phyloP scores from a whole-genome alignment of 2,329 filamentous ascomycete species.

The Phoma herbarum region DNA sequence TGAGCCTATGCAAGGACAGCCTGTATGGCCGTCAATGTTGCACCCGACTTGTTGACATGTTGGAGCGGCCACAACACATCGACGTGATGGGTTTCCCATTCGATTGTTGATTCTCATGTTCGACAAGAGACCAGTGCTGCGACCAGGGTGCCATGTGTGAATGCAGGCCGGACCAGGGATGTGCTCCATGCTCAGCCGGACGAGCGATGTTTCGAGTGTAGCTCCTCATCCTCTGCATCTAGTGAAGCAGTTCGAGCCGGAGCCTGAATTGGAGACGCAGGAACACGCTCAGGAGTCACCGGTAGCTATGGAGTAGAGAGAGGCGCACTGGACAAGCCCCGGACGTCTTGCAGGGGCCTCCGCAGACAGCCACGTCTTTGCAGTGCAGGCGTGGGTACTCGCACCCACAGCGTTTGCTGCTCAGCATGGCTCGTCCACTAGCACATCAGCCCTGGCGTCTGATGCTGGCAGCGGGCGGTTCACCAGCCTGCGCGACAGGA shows the following conservation, averaged over 20 bases:
- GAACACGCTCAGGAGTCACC: slow-evolving; percentile 2
- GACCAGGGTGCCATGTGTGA: slow-evolving; percentile 51
- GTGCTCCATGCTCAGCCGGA: slow-evolving; percentile 24
- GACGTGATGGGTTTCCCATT: slow-evolving; percentile 24
- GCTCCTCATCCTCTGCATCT: slow-evolving; percentile 13
- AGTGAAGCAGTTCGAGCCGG: slow-evolving; percentile 20
- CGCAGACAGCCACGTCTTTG: neutral
- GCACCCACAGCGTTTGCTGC: slow-evolving; percentile 13
- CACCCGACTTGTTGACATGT: slow-evolving; percentile 40
- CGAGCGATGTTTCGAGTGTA: slow-evolving; percentile 23
- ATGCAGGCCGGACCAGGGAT: slow-evolving; percentile 33
- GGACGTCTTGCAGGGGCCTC: neutral
- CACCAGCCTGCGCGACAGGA: slow-evolving; percentile 32
- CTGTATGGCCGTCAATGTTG: slow-evolving; percentile 36
- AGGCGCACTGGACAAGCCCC: neutral
- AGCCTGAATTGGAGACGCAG: slow-evolving; percentile 22
- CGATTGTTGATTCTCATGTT: slow-evolving; percentile 22
- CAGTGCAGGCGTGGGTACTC: neutral
- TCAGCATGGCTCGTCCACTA: slow-evolving; percentile 12
- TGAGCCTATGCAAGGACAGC: slow-evolving; percentile 40
- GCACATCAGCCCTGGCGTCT: slow-evolving; percentile 36
- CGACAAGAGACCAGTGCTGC: slow-evolving; percentile 28
- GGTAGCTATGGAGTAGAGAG: neutral
- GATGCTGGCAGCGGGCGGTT: slow-evolving; percentile 18
- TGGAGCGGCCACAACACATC: slow-evolving; percentile 26